Conservation (phyloP, 2,329 filamentous ascomycete species). For the Neurospora sp. region DNA sequence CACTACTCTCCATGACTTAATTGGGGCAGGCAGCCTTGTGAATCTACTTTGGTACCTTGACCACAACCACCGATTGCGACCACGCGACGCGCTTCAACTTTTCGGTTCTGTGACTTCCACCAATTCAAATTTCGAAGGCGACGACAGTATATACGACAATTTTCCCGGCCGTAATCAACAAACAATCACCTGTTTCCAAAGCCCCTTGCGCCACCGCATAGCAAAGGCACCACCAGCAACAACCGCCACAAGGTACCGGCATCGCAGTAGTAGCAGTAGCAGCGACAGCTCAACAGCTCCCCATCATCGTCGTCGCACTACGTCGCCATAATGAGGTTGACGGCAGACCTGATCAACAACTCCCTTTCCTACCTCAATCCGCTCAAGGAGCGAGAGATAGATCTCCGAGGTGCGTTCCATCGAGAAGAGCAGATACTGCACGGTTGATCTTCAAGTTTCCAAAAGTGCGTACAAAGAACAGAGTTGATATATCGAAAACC, state of each 20-base stretch:
- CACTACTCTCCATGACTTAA: not conserved
- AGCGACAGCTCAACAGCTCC: not conserved
- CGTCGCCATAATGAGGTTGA: conserved; percentile 70
- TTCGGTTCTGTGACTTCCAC: not conserved
- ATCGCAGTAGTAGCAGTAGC: not conserved
- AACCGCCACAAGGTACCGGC: not conserved
- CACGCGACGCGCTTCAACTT: not conserved
- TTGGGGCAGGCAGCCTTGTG: not conserved
- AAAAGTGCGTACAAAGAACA: conserved; percentile 40
- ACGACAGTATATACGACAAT: not conserved
- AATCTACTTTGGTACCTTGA: not conserved
- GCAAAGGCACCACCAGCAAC: not conserved
- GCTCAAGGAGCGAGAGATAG: conserved; percentile 95
- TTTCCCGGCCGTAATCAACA: not conserved
- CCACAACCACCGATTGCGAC: not conserved
- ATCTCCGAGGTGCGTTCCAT: conserved; percentile 85
- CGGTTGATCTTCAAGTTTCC: conserved; percentile 32
- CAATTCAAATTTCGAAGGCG: not conserved
- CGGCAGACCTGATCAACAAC: conserved; percentile 84
- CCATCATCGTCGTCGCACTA: not conserved
- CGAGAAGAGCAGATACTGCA: conserved; percentile 98
- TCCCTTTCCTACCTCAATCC: conserved; percentile 98
- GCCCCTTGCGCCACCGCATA: not conserved
- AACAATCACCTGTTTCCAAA: not conserved
- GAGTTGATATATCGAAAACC: conserved; percentile 64